Evolutionary conservation across 352 stramenopile species (phyloP).

Genomic region (Phytophthora europaea): DNA sequence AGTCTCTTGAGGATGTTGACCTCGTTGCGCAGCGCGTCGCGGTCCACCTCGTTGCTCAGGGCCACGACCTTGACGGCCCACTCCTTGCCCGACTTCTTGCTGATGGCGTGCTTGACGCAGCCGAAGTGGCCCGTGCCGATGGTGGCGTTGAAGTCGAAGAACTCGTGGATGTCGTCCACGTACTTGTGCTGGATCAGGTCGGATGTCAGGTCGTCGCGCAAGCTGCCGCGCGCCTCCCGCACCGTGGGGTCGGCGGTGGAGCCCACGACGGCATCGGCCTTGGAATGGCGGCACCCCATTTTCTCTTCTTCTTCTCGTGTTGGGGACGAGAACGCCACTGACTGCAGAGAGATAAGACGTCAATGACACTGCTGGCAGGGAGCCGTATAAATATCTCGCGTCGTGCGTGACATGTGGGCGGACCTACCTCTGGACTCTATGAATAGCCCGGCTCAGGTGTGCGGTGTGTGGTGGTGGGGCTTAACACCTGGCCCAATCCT

Average conservation of each 20-base stretch:
- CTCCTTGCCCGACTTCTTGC: constrained; percentile 70
- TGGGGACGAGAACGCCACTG: neutral
- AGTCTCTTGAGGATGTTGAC: constrained; percentile 82
- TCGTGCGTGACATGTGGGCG: neutral
- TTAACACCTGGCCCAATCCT: neutral
- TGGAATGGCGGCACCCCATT: constrained; percentile 77
- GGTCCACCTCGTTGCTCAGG: constrained; percentile 78
- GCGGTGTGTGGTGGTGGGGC: neutral
- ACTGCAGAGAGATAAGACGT: constrained; percentile 5
- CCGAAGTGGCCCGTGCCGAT: constrained; percentile 82
- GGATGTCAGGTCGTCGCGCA: constrained; percentile 78
- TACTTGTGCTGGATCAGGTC: constrained; percentile 84
- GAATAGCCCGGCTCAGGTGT: constrained; percentile 28
- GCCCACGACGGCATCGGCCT: constrained; percentile 53
- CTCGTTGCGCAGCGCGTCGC: constrained; percentile 80
- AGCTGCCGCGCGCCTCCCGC: constrained; percentile 33
- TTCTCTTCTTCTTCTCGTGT: neutral
- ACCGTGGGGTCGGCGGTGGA: constrained; percentile 35
- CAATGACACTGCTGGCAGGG: neutral
- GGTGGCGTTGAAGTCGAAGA: constrained; percentile 70
- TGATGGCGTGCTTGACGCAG: constrained; percentile 72
- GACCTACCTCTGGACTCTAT: constrained; percentile 4
- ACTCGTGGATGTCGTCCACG: constrained; percentile 71
- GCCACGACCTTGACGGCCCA: constrained; percentile 85
- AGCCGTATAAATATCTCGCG: constrained; percentile 20